These are phyloP conservation scores for Suillus americanus DNA, from an alignment of 768 basidiomycete species.

Conservation along the genomic window DNA sequence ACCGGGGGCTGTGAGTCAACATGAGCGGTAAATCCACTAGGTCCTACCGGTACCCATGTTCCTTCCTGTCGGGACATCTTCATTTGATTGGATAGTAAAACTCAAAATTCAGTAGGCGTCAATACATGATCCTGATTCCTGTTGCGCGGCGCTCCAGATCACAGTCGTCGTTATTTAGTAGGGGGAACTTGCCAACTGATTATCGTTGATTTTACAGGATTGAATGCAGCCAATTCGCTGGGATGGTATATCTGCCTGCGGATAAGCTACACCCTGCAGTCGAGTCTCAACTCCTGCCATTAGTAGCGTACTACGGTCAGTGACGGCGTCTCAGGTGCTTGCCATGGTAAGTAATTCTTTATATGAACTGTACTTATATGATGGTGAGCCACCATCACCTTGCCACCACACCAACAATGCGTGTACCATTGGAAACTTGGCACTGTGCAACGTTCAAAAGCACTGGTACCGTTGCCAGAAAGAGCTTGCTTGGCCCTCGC, in stretches of 20 bases:
- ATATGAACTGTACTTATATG: not conserved
- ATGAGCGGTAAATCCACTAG: not conserved
- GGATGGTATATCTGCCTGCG: not conserved
- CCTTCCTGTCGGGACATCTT: not conserved
- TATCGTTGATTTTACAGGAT: not conserved
- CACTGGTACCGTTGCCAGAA: not conserved
- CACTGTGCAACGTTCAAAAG: not conserved
- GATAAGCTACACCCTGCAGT: not conserved
- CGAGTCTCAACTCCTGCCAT: not conserved
- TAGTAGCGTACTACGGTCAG: too few species aligned
- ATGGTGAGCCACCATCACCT: not conserved
- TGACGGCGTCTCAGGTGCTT: not conserved
- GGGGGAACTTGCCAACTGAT: not conserved
- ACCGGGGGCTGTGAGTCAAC: too few species aligned
- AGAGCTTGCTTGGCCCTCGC: not conserved
- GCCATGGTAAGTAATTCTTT: not conserved
- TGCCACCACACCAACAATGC: conserved; percentile 2
- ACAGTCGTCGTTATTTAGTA: not conserved
- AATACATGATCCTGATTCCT: too few species aligned
- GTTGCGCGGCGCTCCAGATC: too few species aligned
- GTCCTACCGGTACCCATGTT: not conserved
- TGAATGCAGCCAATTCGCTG: not conserved
- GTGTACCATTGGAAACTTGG: not conserved
- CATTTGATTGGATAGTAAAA: not conserved
- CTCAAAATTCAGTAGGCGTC: not conserved